These are phyloP conservation scores for Coemansia furcata DNA, from an alignment of 192 early-diverging fungal species.

Conservation along the genomic window DNA sequence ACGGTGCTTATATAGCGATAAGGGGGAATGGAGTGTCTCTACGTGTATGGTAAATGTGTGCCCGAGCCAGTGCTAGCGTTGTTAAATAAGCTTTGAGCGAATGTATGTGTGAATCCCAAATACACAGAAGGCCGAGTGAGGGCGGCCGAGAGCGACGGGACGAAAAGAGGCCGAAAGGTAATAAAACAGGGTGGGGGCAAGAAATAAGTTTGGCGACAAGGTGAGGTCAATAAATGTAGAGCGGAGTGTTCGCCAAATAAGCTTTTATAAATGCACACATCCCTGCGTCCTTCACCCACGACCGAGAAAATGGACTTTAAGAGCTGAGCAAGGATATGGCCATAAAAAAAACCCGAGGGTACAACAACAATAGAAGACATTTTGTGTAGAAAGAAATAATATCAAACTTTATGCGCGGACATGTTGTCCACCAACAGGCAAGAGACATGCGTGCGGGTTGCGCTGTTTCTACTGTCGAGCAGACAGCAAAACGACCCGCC, in stretches of 20 bases:
- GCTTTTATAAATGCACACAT: constrained; percentile 3
- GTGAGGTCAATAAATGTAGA: neutral
- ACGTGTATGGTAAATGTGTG: neutral
- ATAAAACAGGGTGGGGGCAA: neutral
- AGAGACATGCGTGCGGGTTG: neutral
- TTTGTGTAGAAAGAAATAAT: neutral
- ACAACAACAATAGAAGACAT: no score
- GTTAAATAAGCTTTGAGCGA: constrained; percentile 14
- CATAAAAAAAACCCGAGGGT: neutral
- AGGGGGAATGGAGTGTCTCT: no score
- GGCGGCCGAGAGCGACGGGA: neutral
- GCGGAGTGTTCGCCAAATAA: neutral
- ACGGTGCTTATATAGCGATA: neutral
- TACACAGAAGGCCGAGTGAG: neutral
- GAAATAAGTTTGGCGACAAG: neutral
- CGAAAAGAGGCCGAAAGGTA: neutral
- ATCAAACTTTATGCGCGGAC: neutral
- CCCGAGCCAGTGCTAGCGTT: neutral
- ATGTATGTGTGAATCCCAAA: constrained; percentile 2
- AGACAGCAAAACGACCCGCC: neutral
- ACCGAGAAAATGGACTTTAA: neutral
- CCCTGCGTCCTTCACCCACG: neutral
- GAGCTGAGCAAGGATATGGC: neutral
- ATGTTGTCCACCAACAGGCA: neutral
- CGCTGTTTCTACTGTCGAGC: neutral